These are phyloP conservation scores for Nakazawaea siamensis DNA, from an alignment of 805 yeast species.

Conservation along the genomic window DNA sequence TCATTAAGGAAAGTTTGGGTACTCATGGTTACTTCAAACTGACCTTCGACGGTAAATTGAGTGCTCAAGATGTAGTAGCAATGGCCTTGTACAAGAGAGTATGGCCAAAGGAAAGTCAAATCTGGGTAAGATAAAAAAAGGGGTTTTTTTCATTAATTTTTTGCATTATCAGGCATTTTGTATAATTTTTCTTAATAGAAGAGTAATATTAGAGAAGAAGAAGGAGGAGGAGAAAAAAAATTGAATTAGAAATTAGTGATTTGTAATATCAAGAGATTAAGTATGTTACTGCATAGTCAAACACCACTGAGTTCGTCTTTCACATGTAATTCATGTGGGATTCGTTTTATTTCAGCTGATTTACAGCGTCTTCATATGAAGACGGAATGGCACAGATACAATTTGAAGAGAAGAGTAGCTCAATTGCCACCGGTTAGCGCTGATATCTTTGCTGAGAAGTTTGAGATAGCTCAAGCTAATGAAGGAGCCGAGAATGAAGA, in stretches of 20 bases:
- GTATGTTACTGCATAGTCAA: constrained; percentile 24
- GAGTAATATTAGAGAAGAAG: not conserved
- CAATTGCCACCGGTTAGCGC: constrained; percentile 66
- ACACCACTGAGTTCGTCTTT: constrained; percentile 21
- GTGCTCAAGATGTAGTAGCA: constrained; percentile 87
- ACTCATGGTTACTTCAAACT: constrained; percentile 98
- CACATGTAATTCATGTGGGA: constrained; percentile 86
- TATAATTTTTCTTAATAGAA: not conserved
- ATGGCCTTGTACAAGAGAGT: constrained; percentile 91
- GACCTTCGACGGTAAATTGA: constrained; percentile 81
- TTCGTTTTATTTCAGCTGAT: constrained; percentile 74
- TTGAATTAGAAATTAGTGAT: not conserved
- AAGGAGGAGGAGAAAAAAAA: not conserved
- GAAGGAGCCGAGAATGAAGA: constrained; percentile 28
- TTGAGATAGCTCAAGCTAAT: constrained; percentile 6
- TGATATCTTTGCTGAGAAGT: constrained; percentile 34
- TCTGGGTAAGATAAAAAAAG: constrained; percentile 21
- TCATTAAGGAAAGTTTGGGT: constrained; percentile 91
- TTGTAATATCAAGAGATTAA: too few relatives aligned
- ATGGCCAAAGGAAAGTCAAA: constrained; percentile 62
- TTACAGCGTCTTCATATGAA: constrained; percentile 91
- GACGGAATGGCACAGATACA: constrained; percentile 97
- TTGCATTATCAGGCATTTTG: not conserved
- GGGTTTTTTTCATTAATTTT: too few relatives aligned
- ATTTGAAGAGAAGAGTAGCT: constrained; percentile 89